A percentile compares a stretch with the other conserved stretches of the same genome.
phyloP scores from a whole-genome alignment of 768 basidiomycete genomes.

The Naganishia randhawae region DNA sequence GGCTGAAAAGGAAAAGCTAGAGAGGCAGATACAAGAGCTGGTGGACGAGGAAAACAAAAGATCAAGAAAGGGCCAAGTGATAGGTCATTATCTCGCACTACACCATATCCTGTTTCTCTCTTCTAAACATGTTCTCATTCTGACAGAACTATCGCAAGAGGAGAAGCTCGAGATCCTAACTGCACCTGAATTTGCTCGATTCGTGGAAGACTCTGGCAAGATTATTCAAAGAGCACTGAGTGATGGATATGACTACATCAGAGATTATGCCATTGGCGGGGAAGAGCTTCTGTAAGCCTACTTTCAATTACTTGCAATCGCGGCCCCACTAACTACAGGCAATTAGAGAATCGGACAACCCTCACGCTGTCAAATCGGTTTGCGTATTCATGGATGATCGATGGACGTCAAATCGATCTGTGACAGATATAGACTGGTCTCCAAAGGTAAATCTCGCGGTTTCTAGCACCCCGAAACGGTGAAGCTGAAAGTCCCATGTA shows the following conservation, averaged over 20 bases:
- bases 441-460: slow-evolving; percentile 64
- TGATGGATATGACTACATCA: slow-evolving; percentile 93
- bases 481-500: neutral
- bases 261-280: slow-evolving; percentile 87
- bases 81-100: slow-evolving; percentile 33
- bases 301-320: neutral
- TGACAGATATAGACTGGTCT: slow-evolving; percentile 97
- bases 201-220: slow-evolving; percentile 90
- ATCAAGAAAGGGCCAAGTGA: slow-evolving; percentile 28
- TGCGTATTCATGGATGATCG: slow-evolving; percentile 90
- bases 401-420: slow-evolving; percentile 85
- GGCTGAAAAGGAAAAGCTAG: slow-evolving; percentile 78
- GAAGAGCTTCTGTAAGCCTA: slow-evolving; percentile 72
- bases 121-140: neutral
- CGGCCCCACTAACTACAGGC: neutral
- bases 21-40: slow-evolving; percentile 59
- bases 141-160: slow-evolving; percentile 75
- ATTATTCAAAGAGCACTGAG: slow-evolving; percentile 91
- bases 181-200: slow-evolving; percentile 88
- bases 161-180: slow-evolving; percentile 74
- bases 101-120: no score
- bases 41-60: slow-evolving; percentile 37
- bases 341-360: slow-evolving; percentile 79
- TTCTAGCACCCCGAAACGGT: neutral
- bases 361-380: slow-evolving; percentile 82